Evolutionary conservation across 2,329 filamentous ascomycete genomes (phyloP).

Genomic region (Scytalidium lignicola): DNA sequence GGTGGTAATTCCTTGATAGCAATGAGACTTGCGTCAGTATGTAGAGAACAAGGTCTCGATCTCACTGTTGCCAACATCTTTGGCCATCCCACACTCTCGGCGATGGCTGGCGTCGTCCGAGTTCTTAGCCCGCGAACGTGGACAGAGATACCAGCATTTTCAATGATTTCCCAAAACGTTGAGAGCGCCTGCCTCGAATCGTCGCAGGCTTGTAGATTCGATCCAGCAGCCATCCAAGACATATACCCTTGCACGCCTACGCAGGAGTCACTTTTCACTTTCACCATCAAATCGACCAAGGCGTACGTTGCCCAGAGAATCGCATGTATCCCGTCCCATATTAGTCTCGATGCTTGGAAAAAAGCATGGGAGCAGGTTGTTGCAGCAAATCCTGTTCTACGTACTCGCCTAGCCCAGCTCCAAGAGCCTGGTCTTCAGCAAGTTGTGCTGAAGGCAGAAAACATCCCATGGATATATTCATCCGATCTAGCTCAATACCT

Average conservation of each 20-base stretch:
- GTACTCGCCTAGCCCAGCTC: constrained; percentile 29
- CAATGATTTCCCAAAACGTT: constrained; percentile 14
- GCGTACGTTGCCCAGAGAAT: constrained; percentile 31
- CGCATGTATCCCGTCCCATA: constrained; percentile 15
- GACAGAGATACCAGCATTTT: constrained; percentile 20
- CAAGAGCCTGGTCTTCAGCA: constrained; percentile 23
- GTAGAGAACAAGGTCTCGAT: constrained; percentile 28
- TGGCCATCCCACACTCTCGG: constrained; percentile 32
- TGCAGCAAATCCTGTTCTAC: constrained; percentile 26
- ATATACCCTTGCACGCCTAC: constrained; percentile 33
- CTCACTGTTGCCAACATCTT: constrained; percentile 37
- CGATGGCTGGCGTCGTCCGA: constrained; percentile 34
- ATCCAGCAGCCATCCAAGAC: constrained; percentile 27
- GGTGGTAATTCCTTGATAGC: constrained; percentile 41
- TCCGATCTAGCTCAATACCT: constrained; percentile 18
- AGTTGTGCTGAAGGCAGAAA: constrained; percentile 17
- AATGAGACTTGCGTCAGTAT: constrained; percentile 37
- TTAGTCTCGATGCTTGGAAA: constrained; percentile 18
- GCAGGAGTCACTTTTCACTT: constrained; percentile 33
- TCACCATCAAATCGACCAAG: constrained; percentile 27
- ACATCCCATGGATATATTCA: constrained; percentile 14
- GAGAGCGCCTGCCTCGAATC: constrained; percentile 17
- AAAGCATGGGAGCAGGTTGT: constrained; percentile 26
- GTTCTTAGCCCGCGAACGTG: constrained; percentile 23
- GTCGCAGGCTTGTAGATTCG: constrained; percentile 18